These are phyloP conservation scores for Linum trigynum DNA, from an alignment of 345 rosid genomes.

Conservation along the genomic window DNA sequence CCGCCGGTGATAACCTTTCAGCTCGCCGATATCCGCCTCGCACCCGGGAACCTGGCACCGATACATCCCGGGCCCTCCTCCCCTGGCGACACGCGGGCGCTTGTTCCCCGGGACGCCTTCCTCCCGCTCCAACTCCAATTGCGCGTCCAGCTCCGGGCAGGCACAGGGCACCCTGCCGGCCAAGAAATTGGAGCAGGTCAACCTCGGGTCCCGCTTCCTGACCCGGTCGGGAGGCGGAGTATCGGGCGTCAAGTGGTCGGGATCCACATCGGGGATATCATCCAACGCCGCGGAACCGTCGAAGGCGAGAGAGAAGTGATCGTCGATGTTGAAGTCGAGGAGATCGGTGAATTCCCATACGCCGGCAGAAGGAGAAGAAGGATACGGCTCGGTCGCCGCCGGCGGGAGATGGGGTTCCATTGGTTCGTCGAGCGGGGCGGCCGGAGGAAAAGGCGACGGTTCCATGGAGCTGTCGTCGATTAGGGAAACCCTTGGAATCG, in stretches of 20 bases:
- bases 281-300: constrained; percentile 22
- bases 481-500: not conserved
- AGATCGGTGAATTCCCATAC: constrained; percentile 84
- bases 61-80: constrained; percentile 23
- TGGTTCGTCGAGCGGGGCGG: not conserved
- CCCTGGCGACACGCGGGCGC: constrained; percentile 35
- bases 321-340: constrained; percentile 66
- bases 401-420: constrained; percentile 10
- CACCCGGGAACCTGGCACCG: constrained; percentile 80
- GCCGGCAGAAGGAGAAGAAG: constrained; percentile 27
- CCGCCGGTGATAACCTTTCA: constrained; percentile 83
- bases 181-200: constrained; percentile 70
- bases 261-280: constrained; percentile 2
- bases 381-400: constrained; percentile 24
- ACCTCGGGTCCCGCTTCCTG: constrained; percentile 87
- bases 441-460: not conserved
- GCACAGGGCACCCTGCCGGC: constrained; percentile 84
- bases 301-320: constrained; percentile 36
- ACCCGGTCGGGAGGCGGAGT: constrained; percentile 32
- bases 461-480: not conserved
- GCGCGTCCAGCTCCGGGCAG: constrained; percentile 82
- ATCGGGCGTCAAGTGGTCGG: constrained; percentile 18
- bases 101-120: constrained; percentile 55
- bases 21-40: constrained; percentile 75
- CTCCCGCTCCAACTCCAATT: constrained; percentile 38